These are phyloP conservation scores for Camellia sinensis DNA, from an alignment of 148 eudicot species.

Conservation along the genomic window DNA sequence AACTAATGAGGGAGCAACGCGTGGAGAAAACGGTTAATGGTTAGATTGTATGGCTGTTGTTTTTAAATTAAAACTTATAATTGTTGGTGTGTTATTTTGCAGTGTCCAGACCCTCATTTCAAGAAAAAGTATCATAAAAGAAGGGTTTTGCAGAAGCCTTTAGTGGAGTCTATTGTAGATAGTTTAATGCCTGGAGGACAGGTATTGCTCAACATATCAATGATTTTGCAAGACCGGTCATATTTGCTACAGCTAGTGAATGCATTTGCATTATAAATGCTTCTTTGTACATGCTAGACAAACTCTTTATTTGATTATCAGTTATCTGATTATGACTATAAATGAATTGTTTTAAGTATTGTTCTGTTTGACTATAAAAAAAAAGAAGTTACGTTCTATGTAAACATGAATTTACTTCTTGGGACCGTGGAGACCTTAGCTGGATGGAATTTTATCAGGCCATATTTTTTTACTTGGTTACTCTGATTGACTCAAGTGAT, in stretches of 20 bases:
- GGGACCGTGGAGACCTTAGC: background rate
- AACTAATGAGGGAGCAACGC: too few species aligned
- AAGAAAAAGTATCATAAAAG: slow-evolving; percentile 84
- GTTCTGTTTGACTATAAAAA: background rate
- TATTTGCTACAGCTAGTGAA: background rate
- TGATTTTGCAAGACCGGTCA: background rate
- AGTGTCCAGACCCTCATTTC: slow-evolving; percentile 98
- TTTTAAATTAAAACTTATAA: background rate
- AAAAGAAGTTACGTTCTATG: too few species aligned
- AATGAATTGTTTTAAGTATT: background rate
- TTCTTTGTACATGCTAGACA: background rate
- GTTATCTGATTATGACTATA: background rate
- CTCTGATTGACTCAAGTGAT: background rate
- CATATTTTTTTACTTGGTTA: background rate
- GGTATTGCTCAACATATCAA: slow-evolving; percentile 36
- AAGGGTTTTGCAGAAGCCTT: slow-evolving; percentile 85
- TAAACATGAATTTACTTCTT: too few species aligned
- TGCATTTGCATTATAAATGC: background rate
- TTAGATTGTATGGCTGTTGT: background rate
- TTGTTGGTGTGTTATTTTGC: slow-evolving; percentile 23
- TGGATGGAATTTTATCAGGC: background rate
- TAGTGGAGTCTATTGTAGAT: slow-evolving; percentile 69
- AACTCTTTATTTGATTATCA: background rate
- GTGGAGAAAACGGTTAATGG: background rate
- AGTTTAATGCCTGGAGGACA: slow-evolving; percentile 61